These are phyloP conservation scores for Trichophyton benhamiae DNA, from an alignment of 2,329 filamentous ascomycete species.

Conservation along the genomic window DNA sequence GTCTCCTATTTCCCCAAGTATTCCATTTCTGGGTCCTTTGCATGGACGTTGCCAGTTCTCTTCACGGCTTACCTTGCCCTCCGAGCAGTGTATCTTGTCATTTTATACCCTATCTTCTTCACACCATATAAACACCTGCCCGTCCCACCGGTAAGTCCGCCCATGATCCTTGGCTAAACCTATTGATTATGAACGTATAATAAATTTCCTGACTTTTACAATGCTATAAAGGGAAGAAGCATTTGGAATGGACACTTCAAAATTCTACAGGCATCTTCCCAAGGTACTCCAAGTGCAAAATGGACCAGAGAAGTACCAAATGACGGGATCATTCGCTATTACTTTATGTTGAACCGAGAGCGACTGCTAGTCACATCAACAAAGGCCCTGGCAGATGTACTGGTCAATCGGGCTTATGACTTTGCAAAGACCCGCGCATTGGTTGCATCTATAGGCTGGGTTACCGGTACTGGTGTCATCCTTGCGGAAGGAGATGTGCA, in stretches of 20 bases:
- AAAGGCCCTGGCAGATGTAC: constrained; percentile 56
- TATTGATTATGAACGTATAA: background rate
- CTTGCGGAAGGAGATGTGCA: constrained; percentile 87
- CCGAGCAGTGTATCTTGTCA: constrained; percentile 22
- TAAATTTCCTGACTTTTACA: background rate
- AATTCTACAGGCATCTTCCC: constrained; percentile 27
- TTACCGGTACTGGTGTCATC: constrained; percentile 40
- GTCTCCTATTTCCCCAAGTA: constrained; percentile 3
- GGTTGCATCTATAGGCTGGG: constrained; percentile 23
- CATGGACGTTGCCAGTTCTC: constrained; percentile 6
- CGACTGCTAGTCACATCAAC: constrained; percentile 49
- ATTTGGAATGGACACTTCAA: constrained; percentile 37
- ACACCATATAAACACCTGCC: constrained; percentile 49
- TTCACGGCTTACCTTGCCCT: background rate
- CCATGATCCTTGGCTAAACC: background rate
- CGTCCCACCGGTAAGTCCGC: constrained; percentile 34
- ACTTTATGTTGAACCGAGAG: constrained; percentile 50
- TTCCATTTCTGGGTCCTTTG: background rate
- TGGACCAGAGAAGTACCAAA: constrained; percentile 53
- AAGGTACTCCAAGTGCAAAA: constrained; percentile 26
- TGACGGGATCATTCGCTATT: constrained; percentile 57
- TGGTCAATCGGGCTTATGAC: constrained; percentile 57
- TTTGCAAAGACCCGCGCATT: constrained; percentile 52
- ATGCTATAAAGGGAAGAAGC: constrained; percentile 22
- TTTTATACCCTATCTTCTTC: constrained; percentile 48